Base-by-base conservation (phyloP, 345 rosid genomes). In the Excoecaria cochinchinensis region DNA sequence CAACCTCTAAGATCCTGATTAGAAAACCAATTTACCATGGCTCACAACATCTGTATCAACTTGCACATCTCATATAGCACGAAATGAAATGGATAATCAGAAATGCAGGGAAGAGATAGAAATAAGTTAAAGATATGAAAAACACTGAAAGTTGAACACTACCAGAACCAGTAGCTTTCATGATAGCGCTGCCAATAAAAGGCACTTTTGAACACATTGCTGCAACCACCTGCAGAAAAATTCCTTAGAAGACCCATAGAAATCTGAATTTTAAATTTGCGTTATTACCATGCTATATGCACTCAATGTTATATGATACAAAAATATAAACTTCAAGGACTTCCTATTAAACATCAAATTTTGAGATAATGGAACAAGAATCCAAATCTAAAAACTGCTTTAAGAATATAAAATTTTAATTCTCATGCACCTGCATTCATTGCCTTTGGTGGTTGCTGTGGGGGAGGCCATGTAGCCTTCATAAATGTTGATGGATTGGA, bases 141-240 rank as follows among this genome's bases (percentile, higher is more conserved):
- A 65, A 13, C 0, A 60, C 22, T 73, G 61, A 74, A 66, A 11
- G 57, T 70, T 61, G 44, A 63, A 80, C 22, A 67, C 88, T 83
- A 95, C 99, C 97, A 79, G 86, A 85, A 66, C 80, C 85, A 8
- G 94, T 89, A 48, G 95, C 95, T 84, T 89, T 90, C 86, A 90
- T 88, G 58, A 95, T 89, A 58, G 99, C 97, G 69, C 85, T 87
- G 78, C 97, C 87, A 67, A 95, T 87, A 42, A 90, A 78, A 76
- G 99, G 97, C 71, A 91, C 97, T 81, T 92, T 92, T 64, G 97
- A 90, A 81, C 98, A 95, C 97, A 95, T 95, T 69, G 95, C 90
- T 79, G 97, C 94, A 59, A 95, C 85, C 81, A 92, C 92, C 99
- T 95, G 90, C 86, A 86, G 5, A 56, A 15, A 0, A 71, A 72